phyloP scores from a whole-genome alignment of 768 basidiomycete genomes.

The Naganishia antarctica region DNA sequence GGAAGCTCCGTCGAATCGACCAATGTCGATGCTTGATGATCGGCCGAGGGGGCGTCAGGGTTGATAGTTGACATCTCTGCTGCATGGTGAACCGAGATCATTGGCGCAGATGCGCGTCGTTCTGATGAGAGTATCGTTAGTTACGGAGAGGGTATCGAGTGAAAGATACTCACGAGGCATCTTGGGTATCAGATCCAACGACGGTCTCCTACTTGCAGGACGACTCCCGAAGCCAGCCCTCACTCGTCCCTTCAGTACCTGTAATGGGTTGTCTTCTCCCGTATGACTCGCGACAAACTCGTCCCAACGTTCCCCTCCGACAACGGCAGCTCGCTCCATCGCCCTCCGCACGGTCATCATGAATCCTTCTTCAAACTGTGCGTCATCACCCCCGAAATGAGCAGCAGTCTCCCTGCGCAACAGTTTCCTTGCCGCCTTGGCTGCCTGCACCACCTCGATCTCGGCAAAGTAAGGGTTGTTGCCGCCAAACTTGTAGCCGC shows the following conservation, averaged over 20 bases:
- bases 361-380: conserved; percentile 31
- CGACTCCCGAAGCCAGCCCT: conserved; percentile 28
- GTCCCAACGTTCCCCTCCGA: conserved; percentile 23
- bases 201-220: conserved; percentile 34
- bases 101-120: conserved; percentile 11
- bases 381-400: conserved; percentile 34
- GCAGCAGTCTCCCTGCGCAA: conserved; percentile 46
- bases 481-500: conserved; percentile 53
- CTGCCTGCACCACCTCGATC: conserved; percentile 52
- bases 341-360: conserved; percentile 40
- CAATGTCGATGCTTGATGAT: conserved; percentile 8
- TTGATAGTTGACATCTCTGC: conserved; percentile 20
- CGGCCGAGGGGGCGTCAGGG: conserved; percentile 6
- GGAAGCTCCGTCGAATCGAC: conserved; percentile 13
- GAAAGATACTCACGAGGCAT: conserved; percentile 1
- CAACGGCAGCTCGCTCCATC: conserved; percentile 32
- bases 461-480: conserved; percentile 52
- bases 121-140: not conserved
- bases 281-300: conserved; percentile 14
- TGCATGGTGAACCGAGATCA: not conserved
- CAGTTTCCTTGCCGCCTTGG: conserved; percentile 50
- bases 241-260: conserved; percentile 9
- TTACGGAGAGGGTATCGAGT: not conserved
- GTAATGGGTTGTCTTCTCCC: conserved; percentile 9
- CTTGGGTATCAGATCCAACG: conserved; percentile 25